Evolutionary conservation across 805 yeast genomes (phyloP).

Genomic region (Sugiyamaella qingdaonensis): DNA sequence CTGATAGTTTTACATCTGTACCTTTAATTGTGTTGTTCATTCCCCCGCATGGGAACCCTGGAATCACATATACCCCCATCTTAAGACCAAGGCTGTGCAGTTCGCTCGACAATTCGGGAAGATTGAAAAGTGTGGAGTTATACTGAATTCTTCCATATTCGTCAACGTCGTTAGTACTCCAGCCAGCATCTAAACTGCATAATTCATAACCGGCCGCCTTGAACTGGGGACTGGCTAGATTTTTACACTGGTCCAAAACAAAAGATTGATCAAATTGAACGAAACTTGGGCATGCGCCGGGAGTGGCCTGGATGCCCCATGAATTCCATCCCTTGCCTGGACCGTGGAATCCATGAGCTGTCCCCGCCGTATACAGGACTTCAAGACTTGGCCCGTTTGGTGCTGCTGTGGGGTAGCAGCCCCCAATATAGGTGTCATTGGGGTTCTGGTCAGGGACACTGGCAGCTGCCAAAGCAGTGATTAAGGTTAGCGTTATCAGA

Average conservation of each 20-base stretch:
- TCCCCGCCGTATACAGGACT: constrained; percentile 6
- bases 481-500: not conserved
- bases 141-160: constrained; percentile 9
- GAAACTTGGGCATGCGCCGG: constrained; percentile 4
- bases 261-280: constrained; percentile 5
- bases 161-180: constrained; percentile 8
- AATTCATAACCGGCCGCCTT: constrained; percentile 3
- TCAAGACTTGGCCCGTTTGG: constrained; percentile 1
- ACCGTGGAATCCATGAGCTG: constrained; percentile 5
- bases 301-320: constrained; percentile 10
- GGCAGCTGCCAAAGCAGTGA: not conserved
- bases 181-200: constrained; percentile 14
- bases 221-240: constrained; percentile 8
- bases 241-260: constrained; percentile 9
- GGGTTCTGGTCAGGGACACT: constrained; percentile 9
- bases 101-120: constrained; percentile 8
- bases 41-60: constrained; percentile 12
- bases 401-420: constrained; percentile 11
- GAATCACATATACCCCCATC: constrained; percentile 12
- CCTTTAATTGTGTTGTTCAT: constrained; percentile 11
- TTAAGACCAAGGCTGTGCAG: constrained; percentile 8
- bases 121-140: constrained; percentile 3
- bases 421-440: constrained; percentile 6
- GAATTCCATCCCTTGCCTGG: constrained; percentile 14
- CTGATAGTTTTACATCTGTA: constrained; percentile 4